phyloP scores from a whole-genome alignment of 2,329 filamentous ascomycete species.

The Diaporthe eres region DNA sequence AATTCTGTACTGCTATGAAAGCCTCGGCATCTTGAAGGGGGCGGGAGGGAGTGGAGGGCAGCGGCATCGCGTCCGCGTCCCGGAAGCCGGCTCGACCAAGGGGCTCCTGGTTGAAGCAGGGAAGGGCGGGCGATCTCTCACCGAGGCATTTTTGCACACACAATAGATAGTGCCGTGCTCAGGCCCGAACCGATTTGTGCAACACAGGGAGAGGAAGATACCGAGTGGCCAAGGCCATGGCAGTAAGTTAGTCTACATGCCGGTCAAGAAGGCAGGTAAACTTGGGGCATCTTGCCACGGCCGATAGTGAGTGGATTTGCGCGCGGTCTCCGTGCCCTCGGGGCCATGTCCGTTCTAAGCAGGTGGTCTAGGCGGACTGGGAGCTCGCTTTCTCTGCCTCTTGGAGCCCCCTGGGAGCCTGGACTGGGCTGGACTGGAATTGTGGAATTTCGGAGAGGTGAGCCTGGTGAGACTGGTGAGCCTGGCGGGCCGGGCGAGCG shows the following conservation, averaged over 20 bases:
- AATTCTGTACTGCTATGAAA: not conserved
- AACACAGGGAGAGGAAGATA: not conserved
- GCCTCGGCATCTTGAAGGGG: not conserved
- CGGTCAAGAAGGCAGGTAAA: not conserved
- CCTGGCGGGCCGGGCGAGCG: not conserved
- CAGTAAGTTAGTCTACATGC: not conserved
- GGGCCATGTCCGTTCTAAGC: constrained; percentile 29
- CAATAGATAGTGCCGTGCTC: not conserved
- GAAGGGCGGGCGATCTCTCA: constrained; percentile 27
- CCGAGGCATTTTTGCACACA: constrained; percentile 7
- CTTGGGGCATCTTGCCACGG: not conserved
- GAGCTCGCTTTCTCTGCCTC: not conserved
- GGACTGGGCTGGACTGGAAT: constrained; percentile 11
- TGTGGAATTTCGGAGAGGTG: constrained; percentile 9
- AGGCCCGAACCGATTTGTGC: not conserved
- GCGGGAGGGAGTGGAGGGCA: not conserved
- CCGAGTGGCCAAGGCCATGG: constrained; percentile 2
- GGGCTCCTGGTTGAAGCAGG: constrained; percentile 21
- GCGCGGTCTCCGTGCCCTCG: constrained; percentile 20
- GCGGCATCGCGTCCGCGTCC: constrained; percentile 19
- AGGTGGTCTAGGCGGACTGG: constrained; percentile 11
- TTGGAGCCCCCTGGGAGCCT: not conserved
- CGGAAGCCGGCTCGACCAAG: constrained; percentile 14
- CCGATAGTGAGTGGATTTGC: constrained; percentile 1
- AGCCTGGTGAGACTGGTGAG: constrained; percentile 22